Evolutionary conservation across 2,329 filamentous ascomycete genomes (phyloP).

Genomic region (Ophiosphaerella narmari): DNA sequence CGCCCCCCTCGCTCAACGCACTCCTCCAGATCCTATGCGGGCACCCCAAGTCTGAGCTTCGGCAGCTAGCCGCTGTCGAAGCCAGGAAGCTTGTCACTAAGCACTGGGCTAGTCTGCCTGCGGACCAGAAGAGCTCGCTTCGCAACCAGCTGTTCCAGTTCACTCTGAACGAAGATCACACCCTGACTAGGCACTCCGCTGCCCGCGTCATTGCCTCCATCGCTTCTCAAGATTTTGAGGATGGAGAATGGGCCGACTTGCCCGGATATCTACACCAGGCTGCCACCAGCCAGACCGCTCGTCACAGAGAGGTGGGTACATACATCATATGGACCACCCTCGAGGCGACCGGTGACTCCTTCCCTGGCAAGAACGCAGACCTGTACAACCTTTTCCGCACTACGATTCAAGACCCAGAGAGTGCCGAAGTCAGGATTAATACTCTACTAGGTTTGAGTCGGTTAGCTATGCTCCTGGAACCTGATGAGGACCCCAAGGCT

Average conservation of each 20-base stretch:
- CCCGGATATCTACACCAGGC: slow-evolving; percentile 79
- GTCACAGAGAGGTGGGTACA: slow-evolving; percentile 85
- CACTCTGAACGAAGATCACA: slow-evolving; percentile 76
- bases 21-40: slow-evolving; percentile 88
- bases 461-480: slow-evolving; percentile 83
- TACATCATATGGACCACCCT: slow-evolving; percentile 93
- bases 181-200: slow-evolving; percentile 80
- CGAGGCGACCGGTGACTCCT: slow-evolving; percentile 83
- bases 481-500: slow-evolving; percentile 78
- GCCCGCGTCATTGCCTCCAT: slow-evolving; percentile 87
- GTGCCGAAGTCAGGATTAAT: slow-evolving; percentile 91
- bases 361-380: slow-evolving; percentile 77
- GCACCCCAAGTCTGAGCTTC: slow-evolving; percentile 71
- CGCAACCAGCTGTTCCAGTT: slow-evolving; percentile 83
- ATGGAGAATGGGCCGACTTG: slow-evolving; percentile 84
- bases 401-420: slow-evolving; percentile 89
- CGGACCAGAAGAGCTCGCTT: slow-evolving; percentile 77
- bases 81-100: slow-evolving; percentile 79
- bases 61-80: slow-evolving; percentile 92
- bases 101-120: slow-evolving; percentile 79
- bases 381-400: slow-evolving; percentile 83
- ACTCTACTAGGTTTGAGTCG: slow-evolving; percentile 89
- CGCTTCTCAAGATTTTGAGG: slow-evolving; percentile 81
- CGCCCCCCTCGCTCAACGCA: slow-evolving; percentile 80
- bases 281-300: slow-evolving; percentile 72